A percentile compares a stretch with the other conserved stretches of the same genome.
These are phyloP conservation scores for Malbranchea zuffiana DNA, from an alignment of 2,329 filamentous ascomycete species.

Conservation along the genomic window DNA sequence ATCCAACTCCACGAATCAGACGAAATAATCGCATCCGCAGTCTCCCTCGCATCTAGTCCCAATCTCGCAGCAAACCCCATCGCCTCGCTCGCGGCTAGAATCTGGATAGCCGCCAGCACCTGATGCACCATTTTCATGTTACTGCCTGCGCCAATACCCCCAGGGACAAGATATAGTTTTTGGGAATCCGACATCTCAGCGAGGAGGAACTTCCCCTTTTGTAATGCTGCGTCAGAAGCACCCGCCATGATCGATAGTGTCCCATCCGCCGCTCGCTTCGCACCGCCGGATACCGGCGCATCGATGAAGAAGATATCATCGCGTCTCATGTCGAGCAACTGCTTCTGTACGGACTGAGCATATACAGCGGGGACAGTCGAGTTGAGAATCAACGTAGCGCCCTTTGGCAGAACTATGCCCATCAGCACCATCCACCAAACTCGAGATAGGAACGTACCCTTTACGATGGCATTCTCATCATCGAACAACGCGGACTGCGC, in stretches of 20 bases:
- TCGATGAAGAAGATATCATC: slow-evolving; percentile 58
- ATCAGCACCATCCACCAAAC: not conserved
- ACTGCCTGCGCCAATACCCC: slow-evolving; percentile 49
- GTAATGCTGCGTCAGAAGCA: slow-evolving; percentile 46
- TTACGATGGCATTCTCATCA: slow-evolving; percentile 41
- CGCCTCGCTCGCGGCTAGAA: slow-evolving; percentile 49
- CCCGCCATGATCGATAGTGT: slow-evolving; percentile 68
- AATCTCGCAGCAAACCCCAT: slow-evolving; percentile 49
- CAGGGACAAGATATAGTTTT: slow-evolving; percentile 54
- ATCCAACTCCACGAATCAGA: slow-evolving; percentile 50
- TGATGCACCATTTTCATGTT: slow-evolving; percentile 57
- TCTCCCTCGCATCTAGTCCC: slow-evolving; percentile 40
- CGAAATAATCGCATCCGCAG: slow-evolving; percentile 36
- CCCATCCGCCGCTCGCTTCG: slow-evolving; percentile 56
- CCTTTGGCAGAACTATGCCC: slow-evolving; percentile 40
- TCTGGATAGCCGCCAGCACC: slow-evolving; percentile 53
- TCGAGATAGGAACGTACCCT: slow-evolving; percentile 5
- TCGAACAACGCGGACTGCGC: slow-evolving; percentile 56
- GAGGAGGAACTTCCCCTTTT: slow-evolving; percentile 48
- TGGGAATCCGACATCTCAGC: slow-evolving; percentile 47
- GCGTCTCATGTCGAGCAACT: slow-evolving; percentile 46
- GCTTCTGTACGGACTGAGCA: slow-evolving; percentile 48
- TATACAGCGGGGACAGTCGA: slow-evolving; percentile 61
- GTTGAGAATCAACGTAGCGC: slow-evolving; percentile 54
- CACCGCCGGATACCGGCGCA: slow-evolving; percentile 61